These are phyloP conservation scores for Aspergillus neotritici DNA, from an alignment of 2,329 filamentous ascomycete species.

Conservation along the genomic window DNA sequence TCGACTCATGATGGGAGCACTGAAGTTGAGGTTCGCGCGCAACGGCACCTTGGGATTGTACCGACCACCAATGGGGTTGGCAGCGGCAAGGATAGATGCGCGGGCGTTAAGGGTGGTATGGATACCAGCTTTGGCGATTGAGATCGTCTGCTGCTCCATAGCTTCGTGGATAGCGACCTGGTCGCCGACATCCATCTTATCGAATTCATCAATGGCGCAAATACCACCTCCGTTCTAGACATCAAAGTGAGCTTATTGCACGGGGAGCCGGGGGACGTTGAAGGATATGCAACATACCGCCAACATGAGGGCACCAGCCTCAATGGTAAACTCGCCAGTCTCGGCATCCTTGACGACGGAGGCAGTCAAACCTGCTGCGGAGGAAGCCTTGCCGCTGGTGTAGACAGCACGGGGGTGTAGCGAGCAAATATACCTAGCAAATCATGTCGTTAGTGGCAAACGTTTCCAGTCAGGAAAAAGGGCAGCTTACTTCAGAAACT, in stretches of 20 bases:
- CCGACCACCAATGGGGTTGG: constrained; percentile 91
- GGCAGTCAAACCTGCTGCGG: constrained; percentile 92
- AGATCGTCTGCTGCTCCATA: constrained; percentile 99
- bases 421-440: constrained; percentile 72
- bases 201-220: constrained; percentile 97
- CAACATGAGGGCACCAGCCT: constrained; percentile 95
- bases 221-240: constrained; percentile 70
- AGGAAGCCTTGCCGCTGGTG: constrained; percentile 95
- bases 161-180: constrained; percentile 99
- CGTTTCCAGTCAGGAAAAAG: too few species aligned
- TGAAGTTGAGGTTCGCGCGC: constrained; percentile 96
- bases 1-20: constrained; percentile 96
- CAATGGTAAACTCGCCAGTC: constrained; percentile 97
- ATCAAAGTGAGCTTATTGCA: constrained; percentile 6
- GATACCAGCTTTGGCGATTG: constrained; percentile 96
- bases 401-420: constrained; percentile 96
- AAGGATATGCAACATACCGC: constrained; percentile 47
- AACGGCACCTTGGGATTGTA: constrained; percentile 92
- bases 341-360: constrained; percentile 97
- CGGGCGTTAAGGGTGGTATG: constrained; percentile 95
- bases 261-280: neutral
- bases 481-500: constrained; percentile 70
- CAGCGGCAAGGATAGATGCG: constrained; percentile 90
- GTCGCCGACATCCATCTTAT: constrained; percentile 98
- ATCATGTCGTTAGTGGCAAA: neutral